Conservation (phyloP, 2,329 filamentous ascomycete species). For the Colletotrichum euphorbiae region DNA sequence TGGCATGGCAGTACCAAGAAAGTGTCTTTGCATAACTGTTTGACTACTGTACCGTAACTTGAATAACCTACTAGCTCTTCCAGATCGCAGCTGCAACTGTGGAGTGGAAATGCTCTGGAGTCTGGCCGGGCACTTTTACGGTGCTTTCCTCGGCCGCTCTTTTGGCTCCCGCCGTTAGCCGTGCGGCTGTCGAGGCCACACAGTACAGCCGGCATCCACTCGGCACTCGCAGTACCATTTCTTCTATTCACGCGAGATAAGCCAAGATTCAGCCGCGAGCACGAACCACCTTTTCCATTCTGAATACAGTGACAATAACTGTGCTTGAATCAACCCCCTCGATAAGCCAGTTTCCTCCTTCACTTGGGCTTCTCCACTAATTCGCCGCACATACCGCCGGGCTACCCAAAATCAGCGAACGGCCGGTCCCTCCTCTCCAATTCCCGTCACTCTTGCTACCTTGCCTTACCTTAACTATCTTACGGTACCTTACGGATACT, state of each 20-base stretch:
- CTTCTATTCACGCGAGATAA: background rate
- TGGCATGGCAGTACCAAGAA: no score
- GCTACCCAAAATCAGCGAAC: slow-evolving; percentile 48
- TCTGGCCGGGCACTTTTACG: slow-evolving; percentile 26
- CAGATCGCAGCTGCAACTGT: background rate
- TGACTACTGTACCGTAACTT: no score
- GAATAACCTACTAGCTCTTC: no score
- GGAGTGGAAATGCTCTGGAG: slow-evolving; percentile 18
- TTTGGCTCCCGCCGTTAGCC: slow-evolving; percentile 7
- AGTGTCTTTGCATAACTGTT: background rate
- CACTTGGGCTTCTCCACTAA: slow-evolving; percentile 61
- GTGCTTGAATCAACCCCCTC: background rate
- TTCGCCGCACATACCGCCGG: slow-evolving; percentile 69
- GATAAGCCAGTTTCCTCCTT: slow-evolving; percentile 28
- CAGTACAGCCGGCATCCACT: background rate
- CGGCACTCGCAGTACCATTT: background rate
- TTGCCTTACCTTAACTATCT: no score
- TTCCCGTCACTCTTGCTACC: no score
- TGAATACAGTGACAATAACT: background rate
- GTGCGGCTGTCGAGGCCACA: background rate
- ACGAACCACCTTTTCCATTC: background rate
- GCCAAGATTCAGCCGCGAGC: background rate
- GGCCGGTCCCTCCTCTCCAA: slow-evolving; percentile 34
- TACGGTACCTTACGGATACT: no score
- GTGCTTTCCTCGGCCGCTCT: slow-evolving; percentile 37